Percentiles rank a stretch among this genome's conserved stretches.
phyloP scores from a whole-genome alignment of 352 stramenopile species.

The Blastocystis sp. region DNA sequence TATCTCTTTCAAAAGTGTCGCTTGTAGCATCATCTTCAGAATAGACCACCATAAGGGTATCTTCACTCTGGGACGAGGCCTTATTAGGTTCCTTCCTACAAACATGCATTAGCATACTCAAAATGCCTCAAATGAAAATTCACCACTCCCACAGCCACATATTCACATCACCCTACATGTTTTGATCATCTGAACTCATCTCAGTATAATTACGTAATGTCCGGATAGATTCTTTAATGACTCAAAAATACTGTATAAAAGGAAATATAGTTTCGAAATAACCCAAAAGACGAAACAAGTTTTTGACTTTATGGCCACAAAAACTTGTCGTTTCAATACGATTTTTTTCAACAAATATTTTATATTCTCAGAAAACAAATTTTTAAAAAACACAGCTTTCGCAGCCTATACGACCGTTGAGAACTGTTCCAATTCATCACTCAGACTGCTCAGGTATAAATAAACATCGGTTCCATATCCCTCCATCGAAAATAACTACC shows the following conservation, averaged over 20 bases:
- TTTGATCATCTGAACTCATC: not conserved
- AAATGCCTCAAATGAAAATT: not conserved
- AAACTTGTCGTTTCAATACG: too few species aligned
- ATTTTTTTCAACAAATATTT: slow-evolving; percentile 15
- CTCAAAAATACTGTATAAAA: not conserved
- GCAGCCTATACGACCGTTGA: not conserved
- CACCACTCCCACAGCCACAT: not conserved
- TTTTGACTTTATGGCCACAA: not conserved
- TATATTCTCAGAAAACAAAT: not conserved
- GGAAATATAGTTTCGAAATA: not conserved
- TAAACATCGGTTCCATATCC: slow-evolving; percentile 84
- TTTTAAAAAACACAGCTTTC: not conserved
- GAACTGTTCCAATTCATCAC: slow-evolving; percentile 78
- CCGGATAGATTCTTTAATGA: not conserved
- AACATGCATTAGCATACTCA: not conserved
- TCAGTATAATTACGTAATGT: not conserved
- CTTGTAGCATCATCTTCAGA: not conserved
- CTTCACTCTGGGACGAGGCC: not conserved
- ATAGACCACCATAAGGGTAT: not conserved
- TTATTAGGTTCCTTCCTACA: not conserved
- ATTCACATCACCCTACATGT: not conserved
- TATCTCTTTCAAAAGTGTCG: slow-evolving; percentile 6
- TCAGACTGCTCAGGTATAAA: slow-evolving; percentile 80
- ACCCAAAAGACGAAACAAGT: slow-evolving; percentile 2
- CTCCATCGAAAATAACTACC: slow-evolving; percentile 76